phyloP scores from a whole-genome alignment of 352 stramenopile species.

The Phytophthora rubi region DNA sequence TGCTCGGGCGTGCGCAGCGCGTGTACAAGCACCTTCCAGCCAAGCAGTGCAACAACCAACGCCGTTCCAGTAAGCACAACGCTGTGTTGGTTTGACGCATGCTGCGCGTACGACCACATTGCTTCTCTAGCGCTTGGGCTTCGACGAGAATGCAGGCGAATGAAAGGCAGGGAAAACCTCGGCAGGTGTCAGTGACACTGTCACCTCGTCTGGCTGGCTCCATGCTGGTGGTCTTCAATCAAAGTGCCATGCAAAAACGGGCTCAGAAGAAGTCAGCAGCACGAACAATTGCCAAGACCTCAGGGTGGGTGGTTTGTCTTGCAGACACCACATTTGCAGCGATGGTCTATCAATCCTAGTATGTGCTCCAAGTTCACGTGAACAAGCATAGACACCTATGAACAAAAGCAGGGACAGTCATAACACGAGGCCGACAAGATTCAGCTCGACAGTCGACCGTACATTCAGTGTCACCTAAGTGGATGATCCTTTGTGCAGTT shows the following conservation, averaged over 20 bases:
- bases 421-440: slow-evolving; percentile 1
- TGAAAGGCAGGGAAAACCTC: background rate
- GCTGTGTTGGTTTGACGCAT: slow-evolving; percentile 13
- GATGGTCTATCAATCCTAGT: too few species aligned
- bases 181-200: background rate
- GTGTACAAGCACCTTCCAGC: slow-evolving; percentile 20
- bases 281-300: background rate
- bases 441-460: slow-evolving; percentile 11
- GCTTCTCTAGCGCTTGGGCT: background rate
- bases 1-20: slow-evolving; percentile 11
- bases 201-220: slow-evolving; percentile 9
- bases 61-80: slow-evolving; percentile 13
- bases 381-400: too few species aligned
- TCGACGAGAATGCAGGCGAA: background rate
- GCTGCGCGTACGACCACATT: slow-evolving; percentile 18
- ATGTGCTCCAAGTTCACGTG: too few species aligned
- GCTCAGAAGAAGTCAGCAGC: background rate
- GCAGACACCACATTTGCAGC: too few species aligned
- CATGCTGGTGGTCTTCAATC: background rate
- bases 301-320: too few species aligned
- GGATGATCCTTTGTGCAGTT: background rate
- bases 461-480: background rate
- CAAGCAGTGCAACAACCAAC: slow-evolving; percentile 9
- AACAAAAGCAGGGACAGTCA: background rate
- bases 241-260: slow-evolving; percentile 1